phyloP scores from a whole-genome alignment of 1,284 basidiomycete genomes.

The Apiotrichum montevideense region DNA sequence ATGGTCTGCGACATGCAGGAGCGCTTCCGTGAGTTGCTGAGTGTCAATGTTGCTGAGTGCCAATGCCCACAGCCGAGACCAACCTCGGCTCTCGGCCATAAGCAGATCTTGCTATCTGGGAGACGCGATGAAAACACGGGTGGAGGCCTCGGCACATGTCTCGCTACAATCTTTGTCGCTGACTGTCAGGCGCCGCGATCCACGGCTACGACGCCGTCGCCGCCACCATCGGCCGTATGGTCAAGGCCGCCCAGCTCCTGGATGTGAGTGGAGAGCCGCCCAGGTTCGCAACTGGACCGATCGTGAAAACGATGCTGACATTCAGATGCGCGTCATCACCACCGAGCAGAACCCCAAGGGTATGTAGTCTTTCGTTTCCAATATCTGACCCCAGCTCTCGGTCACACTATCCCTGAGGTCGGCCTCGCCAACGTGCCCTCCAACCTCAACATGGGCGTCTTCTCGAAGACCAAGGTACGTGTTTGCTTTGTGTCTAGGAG shows the following conservation, averaged over 20 bases:
- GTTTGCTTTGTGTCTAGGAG: too few species aligned
- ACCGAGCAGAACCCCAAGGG: conserved; percentile 82
- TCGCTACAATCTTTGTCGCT: background rate
- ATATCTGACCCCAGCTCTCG: conserved; percentile 52
- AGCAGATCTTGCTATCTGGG: too few species aligned
- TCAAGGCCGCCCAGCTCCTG: conserved; percentile 56
- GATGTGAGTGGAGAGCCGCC: conserved; percentile 1
- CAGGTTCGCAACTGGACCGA: background rate
- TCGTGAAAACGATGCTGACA: conserved; percentile 44
- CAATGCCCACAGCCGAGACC: too few species aligned
- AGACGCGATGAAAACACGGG: too few species aligned
- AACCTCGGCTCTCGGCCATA: too few species aligned
- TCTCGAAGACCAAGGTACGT: conserved; percentile 56
- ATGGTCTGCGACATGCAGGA: conserved; percentile 74
- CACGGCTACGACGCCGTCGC: conserved; percentile 66
- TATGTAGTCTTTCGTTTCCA: conserved; percentile 25
- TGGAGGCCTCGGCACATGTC: too few species aligned
- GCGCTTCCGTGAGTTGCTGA: conserved; percentile 57
- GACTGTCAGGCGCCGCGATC: conserved; percentile 46
- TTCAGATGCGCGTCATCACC: conserved; percentile 31
- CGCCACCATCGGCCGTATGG: conserved; percentile 62
- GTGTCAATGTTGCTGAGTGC: conserved; percentile 8
- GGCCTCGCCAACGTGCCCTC: conserved; percentile 35
- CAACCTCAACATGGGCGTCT: conserved; percentile 53
- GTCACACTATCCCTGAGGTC: conserved; percentile 62